A percentile compares a stretch with the other conserved stretches of the same genome.
Conservation (phyloP, 257 asterid genomes). For the Mitragyna speciosa region DNA sequence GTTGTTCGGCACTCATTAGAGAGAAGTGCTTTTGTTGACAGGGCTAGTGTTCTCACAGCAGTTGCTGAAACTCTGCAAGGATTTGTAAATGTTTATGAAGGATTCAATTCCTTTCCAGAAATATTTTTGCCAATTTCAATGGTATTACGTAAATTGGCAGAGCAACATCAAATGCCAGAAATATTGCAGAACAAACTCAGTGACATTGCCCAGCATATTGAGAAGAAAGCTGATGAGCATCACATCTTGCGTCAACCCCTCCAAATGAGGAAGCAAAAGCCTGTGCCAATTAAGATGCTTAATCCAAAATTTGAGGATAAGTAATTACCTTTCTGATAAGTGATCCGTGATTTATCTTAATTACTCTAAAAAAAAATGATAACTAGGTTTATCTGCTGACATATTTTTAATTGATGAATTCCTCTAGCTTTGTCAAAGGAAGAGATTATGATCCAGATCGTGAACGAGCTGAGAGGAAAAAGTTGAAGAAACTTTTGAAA, state of each 20-base stretch:
- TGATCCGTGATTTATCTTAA: background rate
- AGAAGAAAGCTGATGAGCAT: slow-evolving; percentile 51
- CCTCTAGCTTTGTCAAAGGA: slow-evolving; percentile 84
- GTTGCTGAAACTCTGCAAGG: slow-evolving; percentile 66
- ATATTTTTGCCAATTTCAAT: slow-evolving; percentile 65
- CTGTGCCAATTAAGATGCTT: slow-evolving; percentile 47
- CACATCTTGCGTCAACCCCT: slow-evolving; percentile 70
- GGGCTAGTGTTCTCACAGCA: slow-evolving; percentile 67
- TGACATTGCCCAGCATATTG: slow-evolving; percentile 43
- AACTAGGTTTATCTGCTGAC: background rate
- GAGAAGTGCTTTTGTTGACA: slow-evolving; percentile 29
- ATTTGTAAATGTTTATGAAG: slow-evolving; percentile 48
- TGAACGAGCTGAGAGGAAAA: slow-evolving; percentile 71
- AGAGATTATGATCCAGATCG: slow-evolving; percentile 98
- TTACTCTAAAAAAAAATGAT: background rate
- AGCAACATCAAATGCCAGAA: slow-evolving; percentile 55
- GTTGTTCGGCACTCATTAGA: slow-evolving; percentile 1
- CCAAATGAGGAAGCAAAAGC: slow-evolving; percentile 64
- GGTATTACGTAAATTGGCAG: slow-evolving; percentile 47
- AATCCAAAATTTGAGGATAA: slow-evolving; percentile 88
- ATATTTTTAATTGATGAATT: slow-evolving; percentile 16
- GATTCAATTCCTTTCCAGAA: slow-evolving; percentile 76
- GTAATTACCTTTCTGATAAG: slow-evolving; percentile 33
- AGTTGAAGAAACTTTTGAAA: slow-evolving; percentile 56
- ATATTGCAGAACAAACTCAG: slow-evolving; percentile 50